Percentiles rank a stretch among this genome's conserved stretches.
These are phyloP conservation scores for Starmerella gropengiesseri DNA, from an alignment of 805 yeast genomes.

Conservation along the genomic window DNA sequence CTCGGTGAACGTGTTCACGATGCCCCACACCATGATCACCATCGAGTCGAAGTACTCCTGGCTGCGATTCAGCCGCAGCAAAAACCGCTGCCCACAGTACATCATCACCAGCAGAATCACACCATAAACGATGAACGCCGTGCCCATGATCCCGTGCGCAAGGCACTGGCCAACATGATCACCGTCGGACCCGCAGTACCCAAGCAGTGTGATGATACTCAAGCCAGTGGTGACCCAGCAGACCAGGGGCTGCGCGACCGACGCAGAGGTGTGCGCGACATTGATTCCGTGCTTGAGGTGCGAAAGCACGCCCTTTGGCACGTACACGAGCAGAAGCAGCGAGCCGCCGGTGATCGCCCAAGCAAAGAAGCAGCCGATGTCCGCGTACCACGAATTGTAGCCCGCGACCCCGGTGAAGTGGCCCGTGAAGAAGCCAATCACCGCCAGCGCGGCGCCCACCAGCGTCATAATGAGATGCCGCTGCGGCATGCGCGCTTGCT, in stretches of 20 bases:
- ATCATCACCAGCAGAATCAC: conserved; percentile 55
- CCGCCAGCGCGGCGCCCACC: conserved; percentile 29
- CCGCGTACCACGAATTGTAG: conserved; percentile 29
- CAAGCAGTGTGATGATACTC: conserved; percentile 74
- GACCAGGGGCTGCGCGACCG: conserved; percentile 32
- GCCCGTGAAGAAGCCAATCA: conserved; percentile 33
- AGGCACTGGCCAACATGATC: conserved; percentile 85
- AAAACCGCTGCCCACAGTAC: conserved; percentile 54
- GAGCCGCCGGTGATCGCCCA: conserved; percentile 30
- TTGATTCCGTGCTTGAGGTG: conserved; percentile 27
- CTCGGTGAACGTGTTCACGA: conserved; percentile 89
- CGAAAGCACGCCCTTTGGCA: conserved; percentile 30
- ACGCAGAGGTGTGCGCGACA: conserved; percentile 27
- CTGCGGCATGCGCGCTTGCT: conserved; percentile 29
- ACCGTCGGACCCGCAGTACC: conserved; percentile 62
- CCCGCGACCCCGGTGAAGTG: conserved; percentile 31
- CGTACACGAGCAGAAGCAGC: conserved; percentile 31
- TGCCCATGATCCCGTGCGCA: conserved; percentile 96
- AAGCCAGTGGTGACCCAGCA: conserved; percentile 75
- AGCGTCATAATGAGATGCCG: conserved; percentile 33
- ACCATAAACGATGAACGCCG: conserved; percentile 74
- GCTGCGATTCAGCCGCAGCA: conserved; percentile 37
- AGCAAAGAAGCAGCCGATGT: conserved; percentile 28
- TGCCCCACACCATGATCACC: conserved; percentile 81
- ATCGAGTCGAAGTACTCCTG: conserved; percentile 80